These are phyloP conservation scores for Cutaneotrichosporon cutaneum DNA, from an alignment of 1,284 basidiomycete genomes.

Conservation along the genomic window DNA sequence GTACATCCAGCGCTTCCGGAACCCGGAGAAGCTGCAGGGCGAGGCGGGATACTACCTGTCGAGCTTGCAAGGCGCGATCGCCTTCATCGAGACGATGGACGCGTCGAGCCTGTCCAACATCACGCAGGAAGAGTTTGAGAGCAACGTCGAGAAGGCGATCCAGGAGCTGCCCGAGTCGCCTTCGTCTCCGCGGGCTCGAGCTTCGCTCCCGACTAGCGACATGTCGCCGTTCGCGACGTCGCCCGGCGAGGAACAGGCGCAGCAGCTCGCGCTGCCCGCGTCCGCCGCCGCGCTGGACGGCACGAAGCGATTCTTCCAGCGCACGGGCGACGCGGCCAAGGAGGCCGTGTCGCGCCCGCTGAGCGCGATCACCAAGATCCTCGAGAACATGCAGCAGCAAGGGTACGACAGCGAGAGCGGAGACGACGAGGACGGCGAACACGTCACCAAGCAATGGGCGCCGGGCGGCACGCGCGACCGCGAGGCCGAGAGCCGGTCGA, in stretches of 20 bases:
- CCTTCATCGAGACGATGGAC: constrained; percentile 97
- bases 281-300: constrained; percentile 65
- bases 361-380: constrained; percentile 79
- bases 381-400: constrained; percentile 61
- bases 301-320: constrained; percentile 75
- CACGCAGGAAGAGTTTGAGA: constrained; percentile 87
- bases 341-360: constrained; percentile 79
- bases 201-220: constrained; percentile 22
- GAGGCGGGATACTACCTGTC: constrained; percentile 98
- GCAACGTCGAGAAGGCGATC: constrained; percentile 72
- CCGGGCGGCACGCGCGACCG: constrained; percentile 11
- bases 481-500: constrained; percentile 4
- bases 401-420: constrained; percentile 33
- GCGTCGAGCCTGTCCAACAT: constrained; percentile 88
- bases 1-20: constrained; percentile 93
- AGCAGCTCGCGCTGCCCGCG: constrained; percentile 66
- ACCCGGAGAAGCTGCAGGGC: constrained; percentile 82
- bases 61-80: constrained; percentile 86
- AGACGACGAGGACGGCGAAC: constrained; percentile 34
- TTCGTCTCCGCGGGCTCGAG: constrained; percentile 26
- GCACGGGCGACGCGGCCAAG: constrained; percentile 68
- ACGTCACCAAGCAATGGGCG: constrained; percentile 6
- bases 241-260: constrained; percentile 77
- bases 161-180: constrained; percentile 60
- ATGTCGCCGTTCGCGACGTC: constrained; percentile 46